Evolutionary conservation across 805 yeast genomes (phyloP).

Genomic region (Alloascoidea hylecoeti): DNA sequence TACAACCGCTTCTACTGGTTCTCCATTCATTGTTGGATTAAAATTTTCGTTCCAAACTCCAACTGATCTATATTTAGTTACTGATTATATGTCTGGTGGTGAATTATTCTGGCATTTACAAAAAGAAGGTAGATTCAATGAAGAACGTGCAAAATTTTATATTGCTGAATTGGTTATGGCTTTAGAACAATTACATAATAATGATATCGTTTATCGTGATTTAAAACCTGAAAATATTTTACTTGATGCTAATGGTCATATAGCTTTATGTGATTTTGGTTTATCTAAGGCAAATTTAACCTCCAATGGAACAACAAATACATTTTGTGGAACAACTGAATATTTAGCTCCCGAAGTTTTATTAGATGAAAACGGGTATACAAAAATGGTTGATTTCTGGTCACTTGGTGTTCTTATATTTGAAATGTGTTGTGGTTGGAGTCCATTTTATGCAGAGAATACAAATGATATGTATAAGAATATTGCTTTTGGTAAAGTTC

Average conservation of each 20-base stretch:
- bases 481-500: constrained; percentile 95
- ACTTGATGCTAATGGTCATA: constrained; percentile 93
- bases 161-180: constrained; percentile 93
- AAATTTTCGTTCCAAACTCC: constrained; percentile 96
- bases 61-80: constrained; percentile 79
- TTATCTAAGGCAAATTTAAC: constrained; percentile 85
- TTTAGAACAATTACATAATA: constrained; percentile 86
- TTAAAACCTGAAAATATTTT: constrained; percentile 93
- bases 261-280: constrained; percentile 95
- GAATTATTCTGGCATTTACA: constrained; percentile 95
- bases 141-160: constrained; percentile 90
- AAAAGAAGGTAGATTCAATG: constrained; percentile 88
- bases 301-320: constrained; percentile 78
- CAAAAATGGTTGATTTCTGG: constrained; percentile 99
- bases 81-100: constrained; percentile 98
- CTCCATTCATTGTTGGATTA: constrained; percentile 90
- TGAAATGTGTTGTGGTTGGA: constrained; percentile 99
- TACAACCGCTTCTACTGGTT: constrained; percentile 75
- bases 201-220: constrained; percentile 93
- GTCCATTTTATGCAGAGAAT: constrained; percentile 95
- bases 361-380: constrained; percentile 91
- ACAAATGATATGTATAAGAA: constrained; percentile 98
- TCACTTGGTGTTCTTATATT: constrained; percentile 91
- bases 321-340: constrained; percentile 98
- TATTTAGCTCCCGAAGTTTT: constrained; percentile 95